Evolutionary conservation across 768 basidiomycete species (phyloP).

Genomic region (Lyophyllum atratum): DNA sequence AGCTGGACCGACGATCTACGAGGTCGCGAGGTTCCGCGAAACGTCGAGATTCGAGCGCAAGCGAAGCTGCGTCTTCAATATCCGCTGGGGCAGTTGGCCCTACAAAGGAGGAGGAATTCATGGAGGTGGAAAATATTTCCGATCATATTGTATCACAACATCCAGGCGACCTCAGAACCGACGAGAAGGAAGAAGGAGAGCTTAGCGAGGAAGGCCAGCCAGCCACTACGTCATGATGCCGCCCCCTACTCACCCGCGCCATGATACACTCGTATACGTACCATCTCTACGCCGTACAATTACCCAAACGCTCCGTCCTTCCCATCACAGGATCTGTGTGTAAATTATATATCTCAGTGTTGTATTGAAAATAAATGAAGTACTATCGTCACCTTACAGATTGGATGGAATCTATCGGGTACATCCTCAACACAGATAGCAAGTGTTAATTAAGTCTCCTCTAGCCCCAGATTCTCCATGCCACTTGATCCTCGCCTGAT

Average conservation of each 20-base stretch:
- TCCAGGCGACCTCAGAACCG: slow-evolving; percentile 21
- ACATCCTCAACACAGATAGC: no score
- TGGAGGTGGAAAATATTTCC: slow-evolving; percentile 15
- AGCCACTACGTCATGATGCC: background rate
- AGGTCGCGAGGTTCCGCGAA: slow-evolving; percentile 42
- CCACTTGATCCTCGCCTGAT: no score
- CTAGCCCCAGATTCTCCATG: no score
- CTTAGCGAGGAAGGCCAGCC: slow-evolving; percentile 33
- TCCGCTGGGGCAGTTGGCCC: slow-evolving; percentile 17
- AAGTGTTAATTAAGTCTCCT: no score
- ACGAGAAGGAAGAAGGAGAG: slow-evolving; percentile 42
- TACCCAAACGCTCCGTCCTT: background rate
- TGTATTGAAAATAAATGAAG: background rate
- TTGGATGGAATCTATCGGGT: background rate
- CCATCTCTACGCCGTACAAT: background rate
- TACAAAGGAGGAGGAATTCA: slow-evolving; percentile 10
- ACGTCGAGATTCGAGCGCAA: slow-evolving; percentile 54
- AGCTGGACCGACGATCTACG: slow-evolving; percentile 47
- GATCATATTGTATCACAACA: slow-evolving; percentile 6
- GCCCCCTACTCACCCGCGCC: no score
- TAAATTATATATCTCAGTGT: background rate
- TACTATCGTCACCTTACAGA: background rate
- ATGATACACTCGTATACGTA: background rate
- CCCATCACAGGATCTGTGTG: background rate
- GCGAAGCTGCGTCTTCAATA: slow-evolving; percentile 44